A percentile compares a stretch with the other conserved stretches of the same genome.
Evolutionary conservation across 768 basidiomycete genomes (phyloP).

Genomic region (Podaxis sp.): DNA sequence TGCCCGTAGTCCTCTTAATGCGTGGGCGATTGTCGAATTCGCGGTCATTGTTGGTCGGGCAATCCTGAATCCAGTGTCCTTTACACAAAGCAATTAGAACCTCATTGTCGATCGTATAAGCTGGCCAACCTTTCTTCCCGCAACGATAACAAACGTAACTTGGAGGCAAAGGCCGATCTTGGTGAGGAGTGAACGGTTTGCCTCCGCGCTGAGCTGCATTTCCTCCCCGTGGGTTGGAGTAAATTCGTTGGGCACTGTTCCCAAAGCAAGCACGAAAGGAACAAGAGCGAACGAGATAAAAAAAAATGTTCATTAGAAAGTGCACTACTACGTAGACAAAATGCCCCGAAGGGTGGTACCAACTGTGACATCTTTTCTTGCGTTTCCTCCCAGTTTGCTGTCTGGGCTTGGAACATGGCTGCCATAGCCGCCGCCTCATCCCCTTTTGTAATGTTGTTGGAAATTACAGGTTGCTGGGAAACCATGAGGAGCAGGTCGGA

Average conservation of each 20-base stretch:
- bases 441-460: slow-evolving; percentile 43
- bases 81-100: slow-evolving; percentile 14
- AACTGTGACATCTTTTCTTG: slow-evolving; percentile 99
- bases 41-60: slow-evolving; percentile 95
- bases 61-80: slow-evolving; percentile 99
- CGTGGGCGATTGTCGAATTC: slow-evolving; percentile 92
- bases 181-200: slow-evolving; percentile 48
- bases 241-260: slow-evolving; percentile 65
- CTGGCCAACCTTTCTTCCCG: slow-evolving; percentile 87
- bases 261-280: slow-evolving; percentile 13
- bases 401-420: slow-evolving; percentile 96
- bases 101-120: background rate
- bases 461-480: slow-evolving; percentile 26
- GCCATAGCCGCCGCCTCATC: slow-evolving; percentile 96
- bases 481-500: slow-evolving; percentile 5
- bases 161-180: slow-evolving; percentile 78
- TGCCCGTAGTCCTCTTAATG: slow-evolving; percentile 97
- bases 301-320: slow-evolving; percentile 67
- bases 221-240: slow-evolving; percentile 64
- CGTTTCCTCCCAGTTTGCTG: slow-evolving; percentile 95
- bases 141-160: slow-evolving; percentile 99
- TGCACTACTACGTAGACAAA: slow-evolving; percentile 62
- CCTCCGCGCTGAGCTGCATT: slow-evolving; percentile 58
- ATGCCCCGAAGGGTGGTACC: slow-evolving; percentile 62
- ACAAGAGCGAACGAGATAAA: slow-evolving; percentile 28